Conservation (phyloP, 2,329 filamentous ascomycete genomes). For the Xylariaceae sp. region DNA sequence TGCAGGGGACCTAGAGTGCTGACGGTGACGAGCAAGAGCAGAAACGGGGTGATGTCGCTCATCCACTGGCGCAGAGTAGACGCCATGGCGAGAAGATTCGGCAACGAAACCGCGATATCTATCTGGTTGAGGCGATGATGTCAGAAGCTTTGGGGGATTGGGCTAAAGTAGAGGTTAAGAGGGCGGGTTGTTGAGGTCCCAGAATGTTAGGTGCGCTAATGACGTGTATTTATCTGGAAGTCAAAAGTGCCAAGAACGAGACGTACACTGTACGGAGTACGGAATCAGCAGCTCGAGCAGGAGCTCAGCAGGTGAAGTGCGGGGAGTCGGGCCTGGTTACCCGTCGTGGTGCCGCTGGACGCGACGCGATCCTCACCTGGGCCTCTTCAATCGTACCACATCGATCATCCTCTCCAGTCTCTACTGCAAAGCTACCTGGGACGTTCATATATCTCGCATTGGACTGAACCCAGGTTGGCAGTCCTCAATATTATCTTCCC, state of each 20-base stretch:
- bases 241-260: neutral
- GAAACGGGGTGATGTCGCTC: constrained; percentile 62
- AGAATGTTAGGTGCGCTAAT: neutral
- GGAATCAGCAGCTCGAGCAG: too few species aligned
- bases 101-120: neutral
- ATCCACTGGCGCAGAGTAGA: constrained; percentile 31
- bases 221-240: neutral
- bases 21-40: constrained; percentile 69
- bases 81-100: constrained; percentile 16
- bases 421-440: too few species aligned
- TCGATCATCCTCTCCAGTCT: too few species aligned
- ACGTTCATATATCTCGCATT: too few species aligned
- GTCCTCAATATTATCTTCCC: too few species aligned
- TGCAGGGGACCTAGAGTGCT: constrained; percentile 84
- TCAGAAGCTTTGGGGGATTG: neutral
- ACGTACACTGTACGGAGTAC: neutral
- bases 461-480: too few species aligned
- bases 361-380: too few species aligned
- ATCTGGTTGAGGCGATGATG: neutral
- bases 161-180: neutral
- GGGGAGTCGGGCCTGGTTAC: too few species aligned
- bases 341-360: too few species aligned
- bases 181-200: neutral
- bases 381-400: too few species aligned
- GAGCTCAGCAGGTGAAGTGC: too few species aligned